Base-by-base conservation (phyloP, 805 yeast genomes). In the Scheffersomyces amazonensis region DNA sequence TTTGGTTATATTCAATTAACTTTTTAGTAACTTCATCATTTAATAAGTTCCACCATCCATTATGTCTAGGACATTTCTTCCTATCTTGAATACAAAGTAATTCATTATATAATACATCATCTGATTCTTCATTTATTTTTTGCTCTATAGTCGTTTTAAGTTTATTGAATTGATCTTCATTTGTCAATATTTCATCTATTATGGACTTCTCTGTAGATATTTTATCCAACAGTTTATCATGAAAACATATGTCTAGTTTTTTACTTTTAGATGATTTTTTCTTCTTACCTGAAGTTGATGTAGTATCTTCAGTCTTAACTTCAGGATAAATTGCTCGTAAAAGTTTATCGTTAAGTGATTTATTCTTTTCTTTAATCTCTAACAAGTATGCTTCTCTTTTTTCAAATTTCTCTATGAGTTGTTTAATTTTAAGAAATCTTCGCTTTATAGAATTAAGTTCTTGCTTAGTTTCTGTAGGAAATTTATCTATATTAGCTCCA, bases 51-150 rank as follows among this genome's bases (percentile, higher is more conserved):
- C 62, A 60, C 80, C 81, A 76, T 1, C 76, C 74, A 34, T 60
- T 65, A 45, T 81, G 88, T 33, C 74, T 71, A 3, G 52, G 52
- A 52, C 88, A 81, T 46, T 77, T 80, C 37, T 72, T 66, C 42
- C 73, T 73, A 34, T 81, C 86, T 8, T 62, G 54, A 5, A 78
- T 50, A 48, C 87, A 81, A 1, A 75, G 35, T 7, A 41, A 18
- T 19, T 47, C 47, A 5, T 45, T 16, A 35, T 42, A 41, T 52
- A 47, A 37, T 4, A 47, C 52, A 11, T 41, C 52, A 1, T 31
- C 36, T 10, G 34, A n/a, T 30, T 35, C 36, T 27, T 32, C 47
- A 11, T 30, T 23, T 21, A 49, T 50, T 17, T 49, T 33, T 2
- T 52, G 43, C 4, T 48, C 46, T 7, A 49, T 44, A 17, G 52